phyloP scores from a whole-genome alignment of 768 basidiomycete genomes.

The Mycena floridula region DNA sequence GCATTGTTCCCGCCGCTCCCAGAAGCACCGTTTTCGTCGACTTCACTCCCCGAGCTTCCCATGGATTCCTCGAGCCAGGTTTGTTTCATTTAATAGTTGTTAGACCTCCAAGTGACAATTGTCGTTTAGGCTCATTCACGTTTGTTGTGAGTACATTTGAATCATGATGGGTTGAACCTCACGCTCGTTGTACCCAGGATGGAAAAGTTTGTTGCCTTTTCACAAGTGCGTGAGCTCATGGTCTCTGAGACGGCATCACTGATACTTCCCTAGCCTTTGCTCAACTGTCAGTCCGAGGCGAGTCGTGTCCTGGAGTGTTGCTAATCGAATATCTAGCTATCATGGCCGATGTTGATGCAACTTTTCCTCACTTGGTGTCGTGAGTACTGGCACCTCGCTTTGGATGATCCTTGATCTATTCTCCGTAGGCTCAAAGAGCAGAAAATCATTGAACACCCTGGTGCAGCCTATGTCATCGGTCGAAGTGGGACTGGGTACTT shows the following conservation, averaged over 20 bases:
- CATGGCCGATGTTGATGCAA: constrained; percentile 41
- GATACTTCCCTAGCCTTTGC: constrained; percentile 5
- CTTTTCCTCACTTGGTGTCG: constrained; percentile 40
- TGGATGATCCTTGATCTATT: background rate
- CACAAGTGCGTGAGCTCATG: constrained; percentile 31
- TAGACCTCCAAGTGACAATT: background rate
- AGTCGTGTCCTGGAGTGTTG: background rate
- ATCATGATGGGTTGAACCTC: no score
- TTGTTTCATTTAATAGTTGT: no score
- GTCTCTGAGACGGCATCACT: no score
- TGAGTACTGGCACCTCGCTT: constrained; percentile 14
- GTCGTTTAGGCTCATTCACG: constrained; percentile 45
- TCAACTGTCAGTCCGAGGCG: constrained; percentile 22
- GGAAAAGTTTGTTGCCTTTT: constrained; percentile 41
- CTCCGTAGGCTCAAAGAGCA: constrained; percentile 39
- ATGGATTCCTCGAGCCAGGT: no score
- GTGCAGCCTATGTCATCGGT: constrained; percentile 62
- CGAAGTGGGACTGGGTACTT: constrained; percentile 73
- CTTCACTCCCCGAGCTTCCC: constrained; percentile 25
- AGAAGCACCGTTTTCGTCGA: constrained; percentile 15
- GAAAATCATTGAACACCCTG: constrained; percentile 49
- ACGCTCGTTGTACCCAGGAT: constrained; percentile 19
- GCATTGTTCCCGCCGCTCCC: constrained; percentile 42
- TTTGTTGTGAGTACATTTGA: constrained; percentile 43
- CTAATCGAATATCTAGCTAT: constrained; percentile 31